phyloP scores from a whole-genome alignment of 2,329 filamentous ascomycete species.

The Talaromyces verruculosus region DNA sequence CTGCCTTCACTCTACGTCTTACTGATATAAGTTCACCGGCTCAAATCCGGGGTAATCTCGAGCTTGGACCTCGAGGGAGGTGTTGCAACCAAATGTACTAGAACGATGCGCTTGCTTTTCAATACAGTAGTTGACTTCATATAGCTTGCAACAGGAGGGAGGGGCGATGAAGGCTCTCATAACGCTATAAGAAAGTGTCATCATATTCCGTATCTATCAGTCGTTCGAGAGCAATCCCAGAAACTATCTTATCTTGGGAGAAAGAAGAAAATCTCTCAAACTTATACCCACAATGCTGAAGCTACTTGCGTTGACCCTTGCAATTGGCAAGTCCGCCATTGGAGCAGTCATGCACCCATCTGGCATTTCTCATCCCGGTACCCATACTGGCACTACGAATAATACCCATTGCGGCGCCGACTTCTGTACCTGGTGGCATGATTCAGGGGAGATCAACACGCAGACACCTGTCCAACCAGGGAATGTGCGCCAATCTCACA shows the following conservation, averaged over 20 bases:
- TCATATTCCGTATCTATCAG: not conserved
- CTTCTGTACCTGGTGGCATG: slow-evolving; percentile 26
- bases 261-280: not conserved
- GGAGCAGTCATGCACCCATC: not conserved
- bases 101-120: too few relatives aligned
- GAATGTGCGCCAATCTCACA: slow-evolving; percentile 29
- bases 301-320: not conserved
- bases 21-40: not conserved
- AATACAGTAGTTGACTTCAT: too few relatives aligned
- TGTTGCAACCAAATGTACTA: too few relatives aligned
- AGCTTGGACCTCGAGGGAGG: not conserved
- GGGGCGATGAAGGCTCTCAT: not conserved
- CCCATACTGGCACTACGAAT: not conserved
- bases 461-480: slow-evolving; percentile 24
- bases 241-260: not conserved
- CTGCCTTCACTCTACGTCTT: not conserved
- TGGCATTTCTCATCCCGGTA: not conserved
- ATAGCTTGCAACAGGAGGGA: too few relatives aligned
- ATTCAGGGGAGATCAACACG: slow-evolving; percentile 28
- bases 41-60: not conserved
- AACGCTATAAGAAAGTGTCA: not conserved
- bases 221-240: not conserved
- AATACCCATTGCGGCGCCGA: not conserved
- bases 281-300: not conserved
- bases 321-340: not conserved